phyloP scores from a whole-genome alignment of 176 grass and related monocot genomes.

The Aegilops umbellulata region DNA sequence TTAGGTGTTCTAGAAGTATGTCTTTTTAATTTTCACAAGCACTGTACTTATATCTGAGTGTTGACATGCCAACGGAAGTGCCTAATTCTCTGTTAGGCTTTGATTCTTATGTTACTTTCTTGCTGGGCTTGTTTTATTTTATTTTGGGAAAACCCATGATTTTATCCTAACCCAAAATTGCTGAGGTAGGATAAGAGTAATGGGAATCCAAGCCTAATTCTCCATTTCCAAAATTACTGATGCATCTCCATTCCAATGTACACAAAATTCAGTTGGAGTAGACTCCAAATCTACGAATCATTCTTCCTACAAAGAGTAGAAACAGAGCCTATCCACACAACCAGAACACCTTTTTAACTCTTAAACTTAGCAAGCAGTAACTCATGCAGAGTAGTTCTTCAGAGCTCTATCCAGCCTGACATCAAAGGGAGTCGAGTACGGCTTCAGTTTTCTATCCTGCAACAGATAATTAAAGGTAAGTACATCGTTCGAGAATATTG shows the following conservation, averaged over 20 bases:
- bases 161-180: too few species aligned
- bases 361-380: constrained; percentile 8
- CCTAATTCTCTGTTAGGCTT: too few species aligned
- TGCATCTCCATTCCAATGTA: constrained; percentile 26
- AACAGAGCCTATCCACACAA: background rate
- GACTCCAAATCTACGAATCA: background rate
- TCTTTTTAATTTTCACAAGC: too few species aligned
- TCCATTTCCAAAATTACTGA: too few species aligned
- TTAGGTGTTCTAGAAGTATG: too few species aligned
- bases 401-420: constrained; percentile 59
- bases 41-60: too few species aligned
- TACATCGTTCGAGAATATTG: background rate
- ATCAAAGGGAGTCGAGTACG: constrained; percentile 53
- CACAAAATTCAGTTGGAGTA: constrained; percentile 8
- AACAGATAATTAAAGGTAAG: constrained; percentile 19
- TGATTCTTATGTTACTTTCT: too few species aligned
- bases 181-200: too few species aligned
- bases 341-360: background rate
- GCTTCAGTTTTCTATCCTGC: constrained; percentile 58
- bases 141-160: too few species aligned
- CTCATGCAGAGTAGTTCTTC: constrained; percentile 33
- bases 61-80: too few species aligned
- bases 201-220: too few species aligned
- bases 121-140: too few species aligned
- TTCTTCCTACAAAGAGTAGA: constrained; percentile 1